Base-by-base conservation (phyloP, 2,329 filamentous ascomycete genomes). In the Gyromitra esculenta region DNA sequence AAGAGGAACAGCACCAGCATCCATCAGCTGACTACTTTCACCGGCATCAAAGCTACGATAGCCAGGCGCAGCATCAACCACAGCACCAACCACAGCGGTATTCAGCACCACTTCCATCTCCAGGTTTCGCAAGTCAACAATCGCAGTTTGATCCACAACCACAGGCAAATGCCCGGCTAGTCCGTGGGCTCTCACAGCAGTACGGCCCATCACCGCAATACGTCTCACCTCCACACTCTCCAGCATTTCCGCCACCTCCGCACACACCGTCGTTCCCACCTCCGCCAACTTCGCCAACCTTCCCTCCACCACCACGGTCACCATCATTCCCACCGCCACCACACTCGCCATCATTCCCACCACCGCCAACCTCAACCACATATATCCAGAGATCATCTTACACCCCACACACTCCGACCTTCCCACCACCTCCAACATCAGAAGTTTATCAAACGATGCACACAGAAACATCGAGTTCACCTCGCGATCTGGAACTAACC, bases 351-450 rank as follows among this genome's bases (percentile, higher is more conserved):
- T 45, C 69, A 13, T 77, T 75, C 21, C 63, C 71, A 31, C 71
- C 74, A 8, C 71, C 75, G 0, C 75, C 77, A 54, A 43, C 37
- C 9, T 60, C 75, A 15, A 70, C 71, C 13, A 65, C 67, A n/a
- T 75, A 75, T 35, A 48, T 63, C n/a, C 75, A 56, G 13, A 71
- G 70, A 66, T 45, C 69, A n/a, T 60, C 75, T 13, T 69, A 52
- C 21, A 41, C 35, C 15, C 74, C 77, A 15, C 63, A 60, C 57
- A 60, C 57, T 37, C 57, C 57, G 39, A 70, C 57, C 41, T 75
- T 75, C 52, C 72, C 72, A 5, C 72, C 72, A 21, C 72, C 72
- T 56, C 72, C 66, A 25, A 71, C 66, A 60, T 75, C 72, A 2
- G 65, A 70, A 54, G 57, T 50, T 9, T 65, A 75, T 9, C 66